A percentile compares a stretch with the other conserved stretches of the same genome.
phyloP scores from a whole-genome alignment of 305 asterid species.

The Solanum aculeatissimum region DNA sequence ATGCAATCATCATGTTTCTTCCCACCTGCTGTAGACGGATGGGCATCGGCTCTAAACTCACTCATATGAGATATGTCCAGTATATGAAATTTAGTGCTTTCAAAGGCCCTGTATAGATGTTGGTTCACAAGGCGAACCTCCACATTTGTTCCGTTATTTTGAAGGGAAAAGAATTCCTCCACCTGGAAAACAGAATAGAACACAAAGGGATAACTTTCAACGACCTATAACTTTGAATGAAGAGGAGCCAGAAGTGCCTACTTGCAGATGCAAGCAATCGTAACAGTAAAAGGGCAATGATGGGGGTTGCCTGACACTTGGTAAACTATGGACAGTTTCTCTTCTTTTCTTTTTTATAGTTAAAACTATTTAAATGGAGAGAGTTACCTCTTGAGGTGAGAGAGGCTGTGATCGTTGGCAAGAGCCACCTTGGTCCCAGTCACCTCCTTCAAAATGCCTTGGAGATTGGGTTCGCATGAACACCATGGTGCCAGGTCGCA shows the following conservation, averaged over 20 bases:
- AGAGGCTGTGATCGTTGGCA: constrained; percentile 66
- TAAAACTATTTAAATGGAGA: neutral
- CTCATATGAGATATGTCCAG: constrained; percentile 67
- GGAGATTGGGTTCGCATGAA: constrained; percentile 94
- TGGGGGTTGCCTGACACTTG: neutral
- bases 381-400: constrained; percentile 51
- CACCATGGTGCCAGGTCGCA: constrained; percentile 31
- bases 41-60: constrained; percentile 87
- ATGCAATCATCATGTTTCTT: constrained; percentile 87
- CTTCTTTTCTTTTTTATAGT: neutral
- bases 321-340: neutral
- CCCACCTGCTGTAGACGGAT: constrained; percentile 86
- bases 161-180: constrained; percentile 41
- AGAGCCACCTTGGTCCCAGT: constrained; percentile 92
- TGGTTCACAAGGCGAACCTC: constrained; percentile 73
- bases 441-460: constrained; percentile 91
- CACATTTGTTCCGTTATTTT: constrained; percentile 62
- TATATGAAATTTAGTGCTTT: constrained; percentile 40
- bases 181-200: constrained; percentile 28
- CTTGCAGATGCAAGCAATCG: neutral
- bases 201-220: neutral
- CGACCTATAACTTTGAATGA: neutral
- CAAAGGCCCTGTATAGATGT: constrained; percentile 49
- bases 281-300: neutral
- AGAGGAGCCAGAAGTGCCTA: neutral